Percentiles rank a stretch among this genome's conserved stretches.
Conservation (phyloP, 2,329 filamentous ascomycete genomes). For the Volutella citrinella region DNA sequence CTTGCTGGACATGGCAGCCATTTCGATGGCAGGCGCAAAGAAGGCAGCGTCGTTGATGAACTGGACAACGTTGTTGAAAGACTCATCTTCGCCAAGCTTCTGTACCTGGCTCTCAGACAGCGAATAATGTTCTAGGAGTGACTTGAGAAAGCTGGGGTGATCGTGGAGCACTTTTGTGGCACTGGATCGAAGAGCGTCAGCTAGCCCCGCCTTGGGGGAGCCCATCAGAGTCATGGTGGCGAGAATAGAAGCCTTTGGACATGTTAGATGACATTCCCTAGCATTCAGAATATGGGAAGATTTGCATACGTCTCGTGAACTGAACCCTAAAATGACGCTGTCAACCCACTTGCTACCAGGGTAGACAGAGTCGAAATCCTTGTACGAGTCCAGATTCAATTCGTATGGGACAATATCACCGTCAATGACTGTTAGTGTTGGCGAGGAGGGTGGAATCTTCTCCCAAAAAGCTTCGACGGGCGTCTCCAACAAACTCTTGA, state of each 20-base stretch:
- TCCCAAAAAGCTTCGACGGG: no score
- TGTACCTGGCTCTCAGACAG: neutral
- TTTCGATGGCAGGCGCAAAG: neutral
- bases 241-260: constrained; percentile 7
- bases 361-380: no score
- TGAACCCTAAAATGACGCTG: constrained; percentile 1
- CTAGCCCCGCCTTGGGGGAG: neutral
- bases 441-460: no score
- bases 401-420: neutral
- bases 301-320: constrained; percentile 4
- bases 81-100: constrained; percentile 1
- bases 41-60: constrained; percentile 6
- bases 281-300: neutral
- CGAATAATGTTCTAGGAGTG: neutral
- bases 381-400: neutral
- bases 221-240: constrained; percentile 2
- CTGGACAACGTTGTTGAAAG: constrained; percentile 2
- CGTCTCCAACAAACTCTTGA: no score
- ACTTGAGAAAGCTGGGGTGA: no score
- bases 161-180: no score
- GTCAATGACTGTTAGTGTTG: no score
- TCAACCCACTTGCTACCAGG: neutral
- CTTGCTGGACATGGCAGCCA: constrained; percentile 1
- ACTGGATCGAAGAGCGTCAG: constrained; percentile 1
- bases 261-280: neutral